Base-by-base conservation (phyloP, 306 rosid genomes). In the Dalbergia cultrata region DNA sequence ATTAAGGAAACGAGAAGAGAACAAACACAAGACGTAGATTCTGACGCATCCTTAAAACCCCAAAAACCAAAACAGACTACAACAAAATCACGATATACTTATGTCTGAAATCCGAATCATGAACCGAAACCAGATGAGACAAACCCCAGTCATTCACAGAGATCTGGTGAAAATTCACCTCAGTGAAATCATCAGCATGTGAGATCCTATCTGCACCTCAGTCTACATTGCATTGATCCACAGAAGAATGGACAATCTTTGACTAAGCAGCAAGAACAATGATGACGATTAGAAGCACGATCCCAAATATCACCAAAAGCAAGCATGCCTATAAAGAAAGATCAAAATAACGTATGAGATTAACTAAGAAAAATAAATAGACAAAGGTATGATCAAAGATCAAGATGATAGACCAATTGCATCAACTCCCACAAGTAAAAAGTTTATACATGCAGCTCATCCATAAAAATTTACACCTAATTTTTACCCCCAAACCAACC, bases 231-330 rank as follows among this genome's bases (percentile, higher is more conserved):
- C 85, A 22, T 84, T 76, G 67, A 79, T 82, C 74, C 72, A 6
- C 16, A 69, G 72, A 67, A 22, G 34, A 77, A 78, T 60, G 41
- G 62, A 26, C 74, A 72, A 9, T 50, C 69, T 68, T 75, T 63
- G 53, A 75, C 86, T 91, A 95, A 63, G 95, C 97, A 53, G 93
- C 97, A 44, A 95, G 90, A 56, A 95, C 90, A 71, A 95, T 81
- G 77, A 95, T 78, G 87, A 92, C 88, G 58, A 95, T 95, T 72
- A 95, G 97, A 67, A 95, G 97, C 81, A 95, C 94, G 13, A 95
- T 85, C 67, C 97, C 98, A 49, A 95, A 92, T 82, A 95, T 95
- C 87, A 95, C 98, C 97, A 90, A 72, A 66, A 95, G 98, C 89
- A 95, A 91, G 89, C 97, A 95, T 31, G 92, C 61, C 98, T 95